Evolutionary conservation across 2,329 filamentous ascomycete species (phyloP), one percentile per base, ranked within the genome.

Genomic region (Fusarium multiceps): DNA sequence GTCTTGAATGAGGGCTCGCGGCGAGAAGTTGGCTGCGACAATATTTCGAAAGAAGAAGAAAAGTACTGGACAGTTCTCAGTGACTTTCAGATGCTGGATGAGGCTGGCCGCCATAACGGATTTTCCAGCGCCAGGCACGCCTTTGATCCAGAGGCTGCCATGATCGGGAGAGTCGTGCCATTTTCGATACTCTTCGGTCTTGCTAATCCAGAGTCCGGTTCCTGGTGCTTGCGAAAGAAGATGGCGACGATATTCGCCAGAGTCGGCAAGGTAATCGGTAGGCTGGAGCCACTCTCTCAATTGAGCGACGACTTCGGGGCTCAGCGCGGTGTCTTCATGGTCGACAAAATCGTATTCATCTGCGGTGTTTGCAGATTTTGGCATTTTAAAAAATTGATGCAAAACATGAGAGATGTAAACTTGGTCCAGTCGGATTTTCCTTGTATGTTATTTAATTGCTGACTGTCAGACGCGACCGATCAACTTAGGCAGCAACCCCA

Each of bases 251-350:
- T 72, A 77, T 34, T 77, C 75, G 18, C 73, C 67, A 6, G 71
- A 74, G 2, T 74, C 73, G 4, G 72, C 69, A 3, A 75, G 63
- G 32, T 76, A 77, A 28, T 77, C 73, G 3, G 74, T 77, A 1
- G 75, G 75, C 28, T 77, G 62, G 4, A 77, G 72, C 75, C 75
- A 77, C 12, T 72, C 47, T n/a, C 71, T 66, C 30, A 75, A 49
- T 14, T 56, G 13, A 18, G 58, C 61, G 28, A 75, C n/a, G 4
- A 43, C 10, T 25, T 70, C 63, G 2, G 68, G 60, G n/a, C 50
- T 68, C 11, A 70, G 6, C 2, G 68, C 43, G 2, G 63, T 51
- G 1, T 74, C 72, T 18, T 64, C 37, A 48, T 74, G 68, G 6
- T 64, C 37, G 14, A 74, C 49, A 18, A 72, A 37, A 20, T 72